Conservation (phyloP, 1,284 basidiomycete genomes). For the Cryptococcus depauperatus region DNA sequence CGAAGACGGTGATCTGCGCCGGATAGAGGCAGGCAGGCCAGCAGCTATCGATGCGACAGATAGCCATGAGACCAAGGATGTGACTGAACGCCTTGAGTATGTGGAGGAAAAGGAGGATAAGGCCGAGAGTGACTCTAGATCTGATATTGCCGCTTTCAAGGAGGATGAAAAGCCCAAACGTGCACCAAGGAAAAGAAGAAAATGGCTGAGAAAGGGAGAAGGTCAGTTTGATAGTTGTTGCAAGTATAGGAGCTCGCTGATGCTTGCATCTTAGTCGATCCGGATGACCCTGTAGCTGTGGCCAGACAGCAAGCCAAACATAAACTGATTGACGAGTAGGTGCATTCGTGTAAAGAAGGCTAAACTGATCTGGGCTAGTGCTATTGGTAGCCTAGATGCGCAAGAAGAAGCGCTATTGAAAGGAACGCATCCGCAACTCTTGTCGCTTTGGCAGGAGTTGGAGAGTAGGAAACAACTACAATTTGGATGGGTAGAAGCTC, state of each 20-base stretch:
- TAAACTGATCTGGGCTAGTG: conserved; percentile 12
- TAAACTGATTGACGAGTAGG: conserved; percentile 27
- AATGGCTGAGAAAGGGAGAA: conserved; percentile 38
- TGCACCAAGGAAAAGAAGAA: conserved; percentile 18
- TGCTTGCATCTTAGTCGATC: conserved; percentile 28
- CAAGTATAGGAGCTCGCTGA: background rate
- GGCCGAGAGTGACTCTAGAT: background rate
- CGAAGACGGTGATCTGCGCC: no score
- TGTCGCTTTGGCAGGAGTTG: conserved; percentile 27
- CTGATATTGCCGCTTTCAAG: no score
- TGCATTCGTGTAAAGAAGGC: background rate
- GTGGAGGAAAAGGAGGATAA: background rate
- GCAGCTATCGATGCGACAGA: background rate
- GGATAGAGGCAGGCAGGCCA: conserved; percentile 3
- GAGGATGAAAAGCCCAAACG: conserved; percentile 6
- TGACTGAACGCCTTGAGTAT: conserved; percentile 3
- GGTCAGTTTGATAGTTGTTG: conserved; percentile 14
- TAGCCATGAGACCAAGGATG: background rate
- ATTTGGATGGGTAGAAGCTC: conserved; percentile 11
- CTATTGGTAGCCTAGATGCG: conserved; percentile 26
- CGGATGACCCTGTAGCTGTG: conserved; percentile 36
- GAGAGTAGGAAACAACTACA: conserved; percentile 17
- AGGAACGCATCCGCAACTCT: conserved; percentile 22
- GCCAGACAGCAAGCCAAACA: conserved; percentile 31
- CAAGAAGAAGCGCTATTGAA: conserved; percentile 24